Conservation (phyloP, 2,329 filamentous ascomycete genomes). For the Exophiala mesophila region DNA sequence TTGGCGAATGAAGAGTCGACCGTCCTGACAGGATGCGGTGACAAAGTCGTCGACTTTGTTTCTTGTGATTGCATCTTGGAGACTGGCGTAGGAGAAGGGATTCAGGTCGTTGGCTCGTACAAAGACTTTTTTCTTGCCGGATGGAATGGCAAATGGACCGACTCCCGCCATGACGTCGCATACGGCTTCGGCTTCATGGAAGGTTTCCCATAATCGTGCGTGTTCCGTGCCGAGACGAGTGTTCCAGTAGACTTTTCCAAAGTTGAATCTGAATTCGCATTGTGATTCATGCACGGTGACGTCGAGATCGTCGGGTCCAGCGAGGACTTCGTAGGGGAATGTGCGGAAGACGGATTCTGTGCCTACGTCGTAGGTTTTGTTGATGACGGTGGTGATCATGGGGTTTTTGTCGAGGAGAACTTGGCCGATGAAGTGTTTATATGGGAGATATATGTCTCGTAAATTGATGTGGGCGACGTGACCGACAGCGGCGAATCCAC, state of each 20-base stretch:
- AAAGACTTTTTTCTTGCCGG: conserved; percentile 83
- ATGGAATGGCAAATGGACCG: conserved; percentile 88
- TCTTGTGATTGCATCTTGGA: conserved; percentile 62
- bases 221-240: conserved; percentile 86
- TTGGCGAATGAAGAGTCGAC: conserved; percentile 69
- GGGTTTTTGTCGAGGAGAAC: conserved; percentile 88
- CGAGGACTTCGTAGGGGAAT: conserved; percentile 85
- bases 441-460: conserved; percentile 72
- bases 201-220: conserved; percentile 68
- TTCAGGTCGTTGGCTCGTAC: conserved; percentile 98
- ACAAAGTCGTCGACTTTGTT: conserved; percentile 82
- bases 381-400: conserved; percentile 80
- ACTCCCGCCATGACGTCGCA: conserved; percentile 98
- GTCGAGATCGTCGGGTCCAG: conserved; percentile 73
- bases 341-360: conserved; percentile 81
- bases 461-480: conserved; percentile 92
- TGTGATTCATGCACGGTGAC: conserved; percentile 77
- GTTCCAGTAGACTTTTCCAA: conserved; percentile 98
- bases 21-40: conserved; percentile 74
- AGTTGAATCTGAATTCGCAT: conserved; percentile 89
- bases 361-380: conserved; percentile 88
- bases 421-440: conserved; percentile 79
- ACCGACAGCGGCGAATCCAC: conserved; percentile 81
- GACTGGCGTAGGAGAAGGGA: conserved; percentile 72
- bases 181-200: conserved; percentile 79